Percentiles rank a stretch among this genome's conserved stretches.
These are phyloP conservation scores for Phascolomyces articulosus DNA, from an alignment of 371 early-diverging fungal genomes.

Conservation along the genomic window DNA sequence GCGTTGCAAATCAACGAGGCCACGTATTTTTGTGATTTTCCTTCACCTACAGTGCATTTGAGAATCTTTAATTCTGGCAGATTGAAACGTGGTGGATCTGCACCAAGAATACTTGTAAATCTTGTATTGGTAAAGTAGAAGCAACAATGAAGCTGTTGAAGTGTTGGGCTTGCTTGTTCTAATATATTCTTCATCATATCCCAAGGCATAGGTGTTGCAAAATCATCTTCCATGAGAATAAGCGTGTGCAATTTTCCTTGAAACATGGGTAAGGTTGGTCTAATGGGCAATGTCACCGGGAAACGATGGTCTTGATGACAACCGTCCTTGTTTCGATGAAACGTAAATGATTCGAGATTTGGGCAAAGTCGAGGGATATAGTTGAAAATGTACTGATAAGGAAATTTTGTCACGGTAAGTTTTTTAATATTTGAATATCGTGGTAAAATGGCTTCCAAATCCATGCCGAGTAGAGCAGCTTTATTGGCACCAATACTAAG, in stretches of 20 bases:
- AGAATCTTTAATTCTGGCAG: neutral
- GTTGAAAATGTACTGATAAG: neutral
- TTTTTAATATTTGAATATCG: neutral
- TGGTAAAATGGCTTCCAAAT: neutral
- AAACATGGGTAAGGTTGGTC: too few relatives aligned
- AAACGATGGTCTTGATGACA: too few relatives aligned
- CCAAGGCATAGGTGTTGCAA: neutral
- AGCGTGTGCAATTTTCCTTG: too few relatives aligned
- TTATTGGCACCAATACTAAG: neutral
- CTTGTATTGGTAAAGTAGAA: neutral
- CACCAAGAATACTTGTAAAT: neutral
- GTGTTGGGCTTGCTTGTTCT: neutral
- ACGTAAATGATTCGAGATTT: neutral
- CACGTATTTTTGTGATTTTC: neutral
- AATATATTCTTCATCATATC: neutral
- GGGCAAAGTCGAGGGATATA: neutral
- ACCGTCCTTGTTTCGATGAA: neutral
- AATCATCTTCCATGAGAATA: neutral
- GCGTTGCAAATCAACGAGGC: neutral
- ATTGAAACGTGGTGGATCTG: neutral
- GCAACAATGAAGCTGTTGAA: neutral
- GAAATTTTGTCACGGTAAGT: neutral
- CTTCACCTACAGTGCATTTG: neutral
- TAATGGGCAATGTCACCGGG: too few relatives aligned
- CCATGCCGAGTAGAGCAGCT: neutral